Conservation (phyloP, 805 yeast species). For the Kodamaea hsintzibuensis region DNA sequence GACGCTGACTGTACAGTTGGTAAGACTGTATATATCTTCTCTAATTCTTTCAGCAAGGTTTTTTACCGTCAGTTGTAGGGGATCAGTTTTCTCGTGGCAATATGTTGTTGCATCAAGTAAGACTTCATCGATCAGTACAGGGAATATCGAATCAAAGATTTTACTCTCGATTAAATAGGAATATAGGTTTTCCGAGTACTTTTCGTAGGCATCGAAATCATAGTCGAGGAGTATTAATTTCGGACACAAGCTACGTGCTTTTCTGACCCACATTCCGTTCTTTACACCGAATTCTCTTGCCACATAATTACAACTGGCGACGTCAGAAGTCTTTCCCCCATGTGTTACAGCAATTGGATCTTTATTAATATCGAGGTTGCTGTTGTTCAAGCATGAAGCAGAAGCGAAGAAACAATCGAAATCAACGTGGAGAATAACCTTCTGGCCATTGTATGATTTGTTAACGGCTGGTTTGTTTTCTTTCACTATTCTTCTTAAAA, state of each 20-base stretch:
- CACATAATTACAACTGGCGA: conserved; percentile 89
- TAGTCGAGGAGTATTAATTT: conserved; percentile 63
- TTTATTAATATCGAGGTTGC: conserved; percentile 50
- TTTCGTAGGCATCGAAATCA: conserved; percentile 73
- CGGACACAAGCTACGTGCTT: conserved; percentile 69
- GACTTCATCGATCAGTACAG: conserved; percentile 92
- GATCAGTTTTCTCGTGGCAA: conserved; percentile 14
- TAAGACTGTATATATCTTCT: conserved; percentile 38
- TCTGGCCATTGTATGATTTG: conserved; percentile 6
- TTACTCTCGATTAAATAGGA: conserved; percentile 48
- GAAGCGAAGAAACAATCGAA: conserved; percentile 94
- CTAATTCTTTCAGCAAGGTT: conserved; percentile 39
- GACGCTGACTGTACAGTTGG: conserved; percentile 71
- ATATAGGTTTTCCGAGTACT: conserved; percentile 64
- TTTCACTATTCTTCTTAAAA: conserved; percentile 49
- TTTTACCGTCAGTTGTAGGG: conserved; percentile 13
- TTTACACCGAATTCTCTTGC: conserved; percentile 77
- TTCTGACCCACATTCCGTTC: conserved; percentile 88
- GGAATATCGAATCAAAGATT: conserved; percentile 55
- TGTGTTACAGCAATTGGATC: conserved; percentile 65
- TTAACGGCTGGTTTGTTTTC: conserved; percentile 11
- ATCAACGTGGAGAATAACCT: conserved; percentile 73
- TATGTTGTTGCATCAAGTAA: conserved; percentile 60
- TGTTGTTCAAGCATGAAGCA: conserved; percentile 64
- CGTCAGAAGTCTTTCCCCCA: conserved; percentile 65